Base-by-base conservation (phyloP, 805 yeast species). In the Starmerella etchellsii region DNA sequence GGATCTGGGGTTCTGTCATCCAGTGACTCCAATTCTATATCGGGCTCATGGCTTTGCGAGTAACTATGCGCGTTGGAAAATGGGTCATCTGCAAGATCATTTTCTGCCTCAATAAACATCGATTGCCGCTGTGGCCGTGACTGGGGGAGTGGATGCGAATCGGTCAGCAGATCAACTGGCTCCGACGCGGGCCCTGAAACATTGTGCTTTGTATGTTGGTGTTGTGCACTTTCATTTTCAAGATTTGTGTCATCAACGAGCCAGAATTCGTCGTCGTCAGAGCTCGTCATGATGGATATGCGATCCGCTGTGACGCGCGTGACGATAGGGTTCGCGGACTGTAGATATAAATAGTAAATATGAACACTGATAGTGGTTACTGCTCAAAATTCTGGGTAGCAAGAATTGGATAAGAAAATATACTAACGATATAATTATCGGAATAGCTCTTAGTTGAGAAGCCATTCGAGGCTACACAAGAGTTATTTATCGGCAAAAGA, bases 221-320 rank as follows among this genome's bases (percentile, higher is more conserved):
- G 13, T 25, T 25, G 27, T 25, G 15, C 15, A 14, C 31, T 14
- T 15, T 30, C 32, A 21, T 16, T 8, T 14, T 10, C 32, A 20
- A 30, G 21, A 16, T 30, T 16, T 10, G 5, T 27, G 25, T 39
- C 46, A 22, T 49, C 53, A 24, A 50, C 48, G 31, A 51, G 52
- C 54, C 54, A 51, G 32, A 44, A 41, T 30, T 51, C 52, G 39
- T 46, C 51, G 9, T 42, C 48, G n/a, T 23, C 25, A 8, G 48
- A 25, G 16, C 26, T 41, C 18, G 42, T 23, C 48, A 41, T 44
- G 10, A 7, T 8, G 25, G 25, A 10, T 23, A 10, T 7, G 7
- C 10, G 25, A 7, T 23, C 10, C 25, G 25, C n/a, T n/a, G n/a
- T n/a, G n/a, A n/a, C n/a, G n/a, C n/a, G n/a, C n/a, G n/a, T n/a